These are phyloP conservation scores for Aspergillus cavernicola DNA, from an alignment of 495 filamentous ascomycete species.

Conservation along the genomic window DNA sequence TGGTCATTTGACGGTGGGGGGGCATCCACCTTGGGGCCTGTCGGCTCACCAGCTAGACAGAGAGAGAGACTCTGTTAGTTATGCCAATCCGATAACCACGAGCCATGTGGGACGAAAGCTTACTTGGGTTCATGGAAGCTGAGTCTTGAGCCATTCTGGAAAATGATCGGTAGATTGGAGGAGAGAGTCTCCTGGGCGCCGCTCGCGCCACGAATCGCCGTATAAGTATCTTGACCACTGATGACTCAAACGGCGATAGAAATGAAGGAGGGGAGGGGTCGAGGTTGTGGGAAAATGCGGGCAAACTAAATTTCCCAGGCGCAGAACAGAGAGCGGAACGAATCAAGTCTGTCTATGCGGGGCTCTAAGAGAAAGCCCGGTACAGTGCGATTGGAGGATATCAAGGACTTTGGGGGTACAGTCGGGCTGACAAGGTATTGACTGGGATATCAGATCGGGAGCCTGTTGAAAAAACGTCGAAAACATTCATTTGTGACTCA, in stretches of 20 bases:
- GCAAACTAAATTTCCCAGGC: conserved; percentile 30
- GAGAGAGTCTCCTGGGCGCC: conserved; percentile 47
- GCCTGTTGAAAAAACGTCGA: too few species aligned
- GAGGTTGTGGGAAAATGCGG: conserved; percentile 28
- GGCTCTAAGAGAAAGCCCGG: conserved; percentile 15
- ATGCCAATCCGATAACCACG: neutral
- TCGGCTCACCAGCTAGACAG: conserved; percentile 49
- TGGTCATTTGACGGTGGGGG: conserved; percentile 48
- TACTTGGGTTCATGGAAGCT: conserved; percentile 54
- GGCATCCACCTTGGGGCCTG: conserved; percentile 44
- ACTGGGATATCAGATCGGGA: neutral
- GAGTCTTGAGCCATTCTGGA: conserved; percentile 59
- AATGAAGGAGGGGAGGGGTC: conserved; percentile 23
- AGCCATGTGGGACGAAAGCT: conserved; percentile 16
- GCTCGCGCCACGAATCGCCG: conserved; percentile 46
- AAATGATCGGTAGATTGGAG: conserved; percentile 42
- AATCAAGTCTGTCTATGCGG: conserved; percentile 23
- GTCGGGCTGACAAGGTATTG: neutral
- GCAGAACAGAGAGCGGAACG: conserved; percentile 28
- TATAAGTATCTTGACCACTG: conserved; percentile 47
- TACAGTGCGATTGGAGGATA: conserved; percentile 17
- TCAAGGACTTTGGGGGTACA: neutral
- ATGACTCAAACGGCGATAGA: conserved; percentile 23
- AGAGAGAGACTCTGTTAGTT: conserved; percentile 6
- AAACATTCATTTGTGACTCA: neutral